Evolutionary conservation across 192 early-diverging fungal species (phyloP).

Genomic region (Gryganskiella cystojenkinii): DNA sequence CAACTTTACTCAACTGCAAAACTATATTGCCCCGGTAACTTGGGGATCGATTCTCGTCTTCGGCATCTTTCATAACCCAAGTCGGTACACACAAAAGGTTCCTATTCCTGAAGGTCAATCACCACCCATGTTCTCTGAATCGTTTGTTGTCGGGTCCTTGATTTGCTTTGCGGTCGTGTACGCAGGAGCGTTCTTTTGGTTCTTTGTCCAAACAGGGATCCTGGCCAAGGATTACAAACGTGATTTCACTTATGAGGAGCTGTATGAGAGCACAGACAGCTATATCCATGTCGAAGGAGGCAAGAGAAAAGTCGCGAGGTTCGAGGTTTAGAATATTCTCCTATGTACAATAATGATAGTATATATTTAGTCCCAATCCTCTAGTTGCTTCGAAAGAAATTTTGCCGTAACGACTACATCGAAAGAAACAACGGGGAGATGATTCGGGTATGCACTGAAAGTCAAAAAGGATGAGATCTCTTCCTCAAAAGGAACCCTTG

Average conservation of each 20-base stretch:
- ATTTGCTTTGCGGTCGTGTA: constrained; percentile 5
- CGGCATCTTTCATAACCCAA: constrained; percentile 39
- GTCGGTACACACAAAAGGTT: constrained; percentile 17
- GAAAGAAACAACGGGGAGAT: not conserved
- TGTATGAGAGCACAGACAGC: constrained; percentile 33
- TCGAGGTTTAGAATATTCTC: constrained; percentile 15
- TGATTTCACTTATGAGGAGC: constrained; percentile 40
- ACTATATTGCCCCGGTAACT: constrained; percentile 42
- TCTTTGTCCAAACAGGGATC: constrained; percentile 37
- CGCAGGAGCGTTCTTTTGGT: constrained; percentile 23
- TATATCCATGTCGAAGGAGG: constrained; percentile 28
- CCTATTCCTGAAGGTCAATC: constrained; percentile 28
- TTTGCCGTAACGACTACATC: no score
- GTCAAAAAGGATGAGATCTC: not conserved
- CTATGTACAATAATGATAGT: not conserved
- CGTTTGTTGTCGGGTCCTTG: constrained; percentile 8
- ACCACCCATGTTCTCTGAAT: constrained; percentile 23
- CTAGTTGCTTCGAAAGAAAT: no score
- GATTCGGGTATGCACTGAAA: not conserved
- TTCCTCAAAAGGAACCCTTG: constrained; percentile 14
- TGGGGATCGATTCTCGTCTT: constrained; percentile 37
- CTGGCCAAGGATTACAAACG: constrained; percentile 22
- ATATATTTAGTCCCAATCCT: no score
- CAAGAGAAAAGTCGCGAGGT: constrained; percentile 24
- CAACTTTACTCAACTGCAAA: constrained; percentile 37